Evolutionary conservation across 768 basidiomycete species (phyloP).

Genomic region (Boletus insuetus): DNA sequence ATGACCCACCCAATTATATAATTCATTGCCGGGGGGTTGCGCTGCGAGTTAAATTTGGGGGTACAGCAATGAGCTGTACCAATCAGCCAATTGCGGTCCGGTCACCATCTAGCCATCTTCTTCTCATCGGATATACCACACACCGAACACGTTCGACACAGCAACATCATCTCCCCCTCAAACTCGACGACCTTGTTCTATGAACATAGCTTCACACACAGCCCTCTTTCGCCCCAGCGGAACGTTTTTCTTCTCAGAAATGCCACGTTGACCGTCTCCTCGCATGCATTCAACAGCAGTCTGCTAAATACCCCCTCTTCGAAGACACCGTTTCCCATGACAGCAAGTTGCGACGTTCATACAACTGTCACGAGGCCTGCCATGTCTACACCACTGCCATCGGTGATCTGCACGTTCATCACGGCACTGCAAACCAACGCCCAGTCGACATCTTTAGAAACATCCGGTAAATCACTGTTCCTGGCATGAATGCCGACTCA

Average conservation of each 20-base stretch:
- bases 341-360: background rate
- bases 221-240: background rate
- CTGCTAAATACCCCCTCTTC: no score
- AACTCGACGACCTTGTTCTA: background rate
- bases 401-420: no score
- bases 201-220: background rate
- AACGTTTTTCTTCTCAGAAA: no score
- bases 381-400: background rate
- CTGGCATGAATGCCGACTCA: no score
- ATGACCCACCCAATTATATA: no score
- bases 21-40: background rate
- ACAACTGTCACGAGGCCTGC: background rate
- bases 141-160: background rate
- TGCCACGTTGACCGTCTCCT: no score
- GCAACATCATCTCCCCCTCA: background rate
- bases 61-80: slow-evolving; percentile 1
- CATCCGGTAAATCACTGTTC: background rate
- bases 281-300: no score
- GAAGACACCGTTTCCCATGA: background rate
- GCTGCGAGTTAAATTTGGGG: background rate
- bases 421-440: background rate
- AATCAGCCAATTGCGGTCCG: no score
- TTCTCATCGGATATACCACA: no score
- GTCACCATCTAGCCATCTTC: no score
- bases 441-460: background rate